Conservation (phyloP, 129 eudicot genomes). For the Chrysanthemum seticuspe region DNA sequence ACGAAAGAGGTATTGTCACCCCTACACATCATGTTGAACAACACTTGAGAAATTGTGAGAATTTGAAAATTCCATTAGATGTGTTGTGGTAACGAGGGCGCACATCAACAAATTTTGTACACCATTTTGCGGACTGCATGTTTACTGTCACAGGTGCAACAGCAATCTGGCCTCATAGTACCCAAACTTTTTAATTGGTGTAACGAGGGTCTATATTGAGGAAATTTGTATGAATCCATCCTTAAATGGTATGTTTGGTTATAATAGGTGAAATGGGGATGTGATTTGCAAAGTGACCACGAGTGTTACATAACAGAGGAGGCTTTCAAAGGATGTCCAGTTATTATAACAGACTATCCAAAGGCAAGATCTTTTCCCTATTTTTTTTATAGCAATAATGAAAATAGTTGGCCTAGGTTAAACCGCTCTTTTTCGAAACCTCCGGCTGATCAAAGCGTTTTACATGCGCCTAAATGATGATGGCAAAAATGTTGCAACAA, state of each 20-base stretch:
- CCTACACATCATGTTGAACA: too few relatives aligned
- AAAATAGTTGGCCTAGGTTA: not conserved
- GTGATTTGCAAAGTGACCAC: constrained; percentile 97
- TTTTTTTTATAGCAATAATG: constrained; percentile 8
- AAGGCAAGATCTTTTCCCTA: constrained; percentile 49
- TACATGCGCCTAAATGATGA: constrained; percentile 97
- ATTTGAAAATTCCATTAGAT: too few relatives aligned
- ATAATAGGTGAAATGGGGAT: constrained; percentile 94
- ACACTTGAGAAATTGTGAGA: too few relatives aligned
- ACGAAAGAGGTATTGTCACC: too few relatives aligned
- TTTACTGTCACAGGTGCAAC: too few relatives aligned
- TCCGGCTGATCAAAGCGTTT: constrained; percentile 93
- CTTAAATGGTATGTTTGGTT: constrained; percentile 4
- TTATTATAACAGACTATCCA: constrained; percentile 90
- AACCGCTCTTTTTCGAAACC: constrained; percentile 1
- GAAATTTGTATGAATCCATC: constrained; percentile 5
- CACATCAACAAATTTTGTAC: too few relatives aligned
- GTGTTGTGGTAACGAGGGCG: too few relatives aligned
- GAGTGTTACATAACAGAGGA: constrained; percentile 93
- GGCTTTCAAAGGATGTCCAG: constrained; percentile 91
- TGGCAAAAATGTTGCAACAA: constrained; percentile 93
- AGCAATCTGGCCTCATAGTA: too few relatives aligned
- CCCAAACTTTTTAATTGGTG: not conserved
- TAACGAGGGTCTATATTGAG: not conserved
- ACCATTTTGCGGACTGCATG: too few relatives aligned